A percentile compares a stretch with the other conserved stretches of the same genome.
Conservation (phyloP, 495 filamentous ascomycete species). For the Thozetella sp. region DNA sequence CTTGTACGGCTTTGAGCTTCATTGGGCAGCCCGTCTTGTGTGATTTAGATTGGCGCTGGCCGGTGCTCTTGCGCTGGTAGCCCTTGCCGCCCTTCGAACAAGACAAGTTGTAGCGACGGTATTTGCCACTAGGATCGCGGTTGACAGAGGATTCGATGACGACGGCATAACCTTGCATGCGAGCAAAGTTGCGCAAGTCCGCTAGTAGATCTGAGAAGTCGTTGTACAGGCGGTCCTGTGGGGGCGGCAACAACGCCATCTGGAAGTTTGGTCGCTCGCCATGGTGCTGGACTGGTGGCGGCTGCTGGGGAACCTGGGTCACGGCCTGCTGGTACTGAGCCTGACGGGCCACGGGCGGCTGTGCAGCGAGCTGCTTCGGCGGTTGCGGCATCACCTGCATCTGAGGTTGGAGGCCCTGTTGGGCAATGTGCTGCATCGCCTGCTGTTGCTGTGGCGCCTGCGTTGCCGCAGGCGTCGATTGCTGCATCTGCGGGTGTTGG, state of each 20-base stretch:
- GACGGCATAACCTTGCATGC: slow-evolving; percentile 30
- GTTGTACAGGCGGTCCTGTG: slow-evolving; percentile 30
- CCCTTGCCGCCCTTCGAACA: slow-evolving; percentile 35
- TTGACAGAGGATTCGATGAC: slow-evolving; percentile 32
- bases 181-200: slow-evolving; percentile 28
- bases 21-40: slow-evolving; percentile 35
- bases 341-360: not conserved
- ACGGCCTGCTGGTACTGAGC: not conserved
- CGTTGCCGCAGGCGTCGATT: not conserved
- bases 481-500: not conserved
- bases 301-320: not conserved
- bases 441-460: not conserved
- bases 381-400: not conserved
- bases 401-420: not conserved
- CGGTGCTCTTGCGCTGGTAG: slow-evolving; percentile 30
- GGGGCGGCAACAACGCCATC: slow-evolving; percentile 30
- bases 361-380: not conserved
- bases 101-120: slow-evolving; percentile 35
- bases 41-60: slow-evolving; percentile 18
- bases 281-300: not conserved
- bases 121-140: slow-evolving; percentile 28
- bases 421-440: not conserved
- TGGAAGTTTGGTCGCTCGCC: slow-evolving; percentile 27
- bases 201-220: slow-evolving; percentile 21
- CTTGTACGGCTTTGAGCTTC: slow-evolving; percentile 32